Evolutionary conservation across 2,329 filamentous ascomycete species (phyloP), one percentile per base, ranked within the genome.

Genomic region (Coniochaeta ligniaria): DNA sequence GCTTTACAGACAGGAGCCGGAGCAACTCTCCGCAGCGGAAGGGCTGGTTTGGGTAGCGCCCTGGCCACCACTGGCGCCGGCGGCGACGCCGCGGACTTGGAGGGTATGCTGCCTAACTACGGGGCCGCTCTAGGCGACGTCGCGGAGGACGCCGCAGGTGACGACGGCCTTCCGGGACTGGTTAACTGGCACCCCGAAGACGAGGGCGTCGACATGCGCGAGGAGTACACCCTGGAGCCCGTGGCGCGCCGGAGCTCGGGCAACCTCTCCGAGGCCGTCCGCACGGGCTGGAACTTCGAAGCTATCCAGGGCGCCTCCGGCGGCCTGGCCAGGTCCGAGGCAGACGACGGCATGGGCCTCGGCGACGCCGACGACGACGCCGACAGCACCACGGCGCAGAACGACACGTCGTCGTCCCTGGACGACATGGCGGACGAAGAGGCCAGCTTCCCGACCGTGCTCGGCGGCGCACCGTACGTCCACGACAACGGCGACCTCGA

Each of bases 1-100:
- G 89, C 84, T 84, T 91, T 83, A 52, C 47, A 52, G 83, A 82
- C 74, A 83, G 86, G 80, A 91, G 87, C 80, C 83, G 89, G 76
- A 91, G 89, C 81, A 87, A 85, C 75, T 89, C 87, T 75, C 85
- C 87, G 72, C 81, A 81, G 72, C 77, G 83, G 74, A 82, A 82
- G 76, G 80, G 82, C 72, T 86, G 83, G 83, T 82, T 82, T 76
- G 75, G 78, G 71, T 74, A 78, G 69, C 66, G 71, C 70, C 65
- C 70, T 67, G 7, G 41, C 59, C 24, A 17, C 59, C 24, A 17
- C 66, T 62, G 61, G 65, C 57, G 7, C 45, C 31, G 57, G 36
- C 31, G 57, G 36, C 43, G 17, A 24, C 62, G 28, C 26, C 58
- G 20, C 66, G 64, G 64, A 61, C 58, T 56, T 60, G 43, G 58